Conservation (phyloP, 1,284 basidiomycete species). For the Grifola frondosa region DNA sequence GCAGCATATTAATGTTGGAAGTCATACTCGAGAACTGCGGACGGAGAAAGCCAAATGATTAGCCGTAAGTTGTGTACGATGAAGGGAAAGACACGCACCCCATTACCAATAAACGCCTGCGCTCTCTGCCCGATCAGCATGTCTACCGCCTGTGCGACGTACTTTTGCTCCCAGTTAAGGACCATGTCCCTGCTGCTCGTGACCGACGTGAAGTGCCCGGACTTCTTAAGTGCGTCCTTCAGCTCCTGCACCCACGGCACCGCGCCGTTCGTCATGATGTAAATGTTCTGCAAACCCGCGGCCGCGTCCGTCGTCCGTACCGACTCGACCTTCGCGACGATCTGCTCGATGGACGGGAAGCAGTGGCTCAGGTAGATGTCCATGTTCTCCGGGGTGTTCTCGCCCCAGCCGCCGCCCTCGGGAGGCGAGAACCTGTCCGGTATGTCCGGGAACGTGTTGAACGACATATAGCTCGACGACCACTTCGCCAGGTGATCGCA, state of each 20-base stretch:
- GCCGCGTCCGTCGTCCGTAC: conserved; percentile 30
- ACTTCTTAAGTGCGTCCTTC: conserved; percentile 34
- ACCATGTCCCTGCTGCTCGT: conserved; percentile 37
- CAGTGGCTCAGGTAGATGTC: conserved; percentile 43
- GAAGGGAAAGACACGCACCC: conserved; percentile 31
- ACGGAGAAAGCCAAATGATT: not conserved
- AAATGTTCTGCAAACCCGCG: conserved; percentile 37
- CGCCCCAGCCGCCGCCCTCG: conserved; percentile 24
- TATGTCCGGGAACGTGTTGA: conserved; percentile 42
- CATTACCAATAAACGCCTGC: conserved; percentile 47
- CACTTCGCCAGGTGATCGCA: conserved; percentile 47
- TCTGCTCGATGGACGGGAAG: conserved; percentile 46
- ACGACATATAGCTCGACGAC: conserved; percentile 40
- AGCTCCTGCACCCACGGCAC: conserved; percentile 40
- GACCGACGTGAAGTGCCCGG: conserved; percentile 24
- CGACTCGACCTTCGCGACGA: conserved; percentile 42
- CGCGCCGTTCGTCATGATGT: conserved; percentile 58
- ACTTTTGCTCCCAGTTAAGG: conserved; percentile 38
- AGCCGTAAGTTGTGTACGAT: conserved; percentile 18
- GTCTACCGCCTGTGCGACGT: conserved; percentile 40
- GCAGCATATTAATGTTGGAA: conserved; percentile 54
- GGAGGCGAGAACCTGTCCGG: conserved; percentile 37
- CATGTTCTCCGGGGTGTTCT: conserved; percentile 25
- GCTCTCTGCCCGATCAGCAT: conserved; percentile 45
- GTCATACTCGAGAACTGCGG: conserved; percentile 59